Conservation (phyloP, 163 green algal species). For the Coccomyxa subellipsoidea region DNA sequence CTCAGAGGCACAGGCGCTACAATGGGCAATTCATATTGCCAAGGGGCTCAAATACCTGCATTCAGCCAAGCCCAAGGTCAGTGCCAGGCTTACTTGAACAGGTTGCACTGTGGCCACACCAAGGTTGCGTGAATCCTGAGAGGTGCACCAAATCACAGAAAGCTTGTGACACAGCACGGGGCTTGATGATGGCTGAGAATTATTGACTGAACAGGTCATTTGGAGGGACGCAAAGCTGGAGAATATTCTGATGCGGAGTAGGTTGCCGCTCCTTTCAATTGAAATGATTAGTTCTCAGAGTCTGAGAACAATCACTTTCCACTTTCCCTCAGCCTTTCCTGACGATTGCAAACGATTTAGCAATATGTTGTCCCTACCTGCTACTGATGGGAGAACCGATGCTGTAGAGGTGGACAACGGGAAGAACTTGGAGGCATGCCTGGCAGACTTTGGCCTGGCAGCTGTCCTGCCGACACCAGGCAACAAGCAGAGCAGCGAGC, state of each 20-base stretch:
- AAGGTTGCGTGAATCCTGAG: too few relatives aligned
- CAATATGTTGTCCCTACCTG: neutral
- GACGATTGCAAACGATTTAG: neutral
- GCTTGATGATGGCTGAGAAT: neutral
- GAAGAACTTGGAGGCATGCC: slow-evolving; percentile 19
- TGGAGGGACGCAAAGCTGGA: slow-evolving; percentile 63
- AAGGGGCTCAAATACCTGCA: slow-evolving; percentile 57
- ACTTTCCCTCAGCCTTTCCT: neutral
- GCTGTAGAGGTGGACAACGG: neutral
- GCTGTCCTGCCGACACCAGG: neutral
- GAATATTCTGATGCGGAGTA: slow-evolving; percentile 35
- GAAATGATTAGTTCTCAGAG: neutral
- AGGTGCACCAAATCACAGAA: too few relatives aligned
- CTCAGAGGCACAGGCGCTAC: slow-evolving; percentile 9
- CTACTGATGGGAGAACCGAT: neutral
- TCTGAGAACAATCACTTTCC: neutral
- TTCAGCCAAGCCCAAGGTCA: slow-evolving; percentile 21
- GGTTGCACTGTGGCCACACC: too few relatives aligned
- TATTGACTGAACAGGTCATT: slow-evolving; percentile 29
- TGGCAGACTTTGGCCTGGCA: slow-evolving; percentile 49
- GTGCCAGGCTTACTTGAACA: too few relatives aligned
- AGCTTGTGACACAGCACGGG: neutral
- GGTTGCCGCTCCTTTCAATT: neutral
- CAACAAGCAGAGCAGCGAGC: neutral
- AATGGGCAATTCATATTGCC: slow-evolving; percentile 47